phyloP scores from a whole-genome alignment of 2,329 filamentous ascomycete genomes.

The Cordyceps cateniannulata region DNA sequence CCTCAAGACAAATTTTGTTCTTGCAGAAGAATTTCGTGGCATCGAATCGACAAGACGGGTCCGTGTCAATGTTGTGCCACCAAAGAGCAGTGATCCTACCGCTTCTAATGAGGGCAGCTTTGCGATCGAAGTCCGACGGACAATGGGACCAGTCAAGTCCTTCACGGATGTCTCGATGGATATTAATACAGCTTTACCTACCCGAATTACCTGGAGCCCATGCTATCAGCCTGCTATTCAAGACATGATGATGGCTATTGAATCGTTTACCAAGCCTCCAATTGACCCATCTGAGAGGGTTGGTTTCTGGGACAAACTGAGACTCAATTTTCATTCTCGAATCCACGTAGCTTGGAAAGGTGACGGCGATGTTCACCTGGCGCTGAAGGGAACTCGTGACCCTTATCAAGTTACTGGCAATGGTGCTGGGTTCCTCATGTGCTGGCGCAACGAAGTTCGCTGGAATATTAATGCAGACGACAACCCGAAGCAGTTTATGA shows the following conservation, averaged over 20 bases:
- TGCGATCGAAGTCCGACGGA: conserved; percentile 78
- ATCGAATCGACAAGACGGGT: conserved; percentile 73
- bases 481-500: conserved; percentile 90
- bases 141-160: conserved; percentile 90
- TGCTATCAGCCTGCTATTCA: conserved; percentile 97
- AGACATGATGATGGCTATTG: conserved; percentile 99
- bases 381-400: conserved; percentile 85
- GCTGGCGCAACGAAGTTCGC: conserved; percentile 89
- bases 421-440: conserved; percentile 95
- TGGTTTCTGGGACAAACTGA: conserved; percentile 98
- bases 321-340: conserved; percentile 87
- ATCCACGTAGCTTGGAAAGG: conserved; percentile 88
- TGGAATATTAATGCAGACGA: conserved; percentile 80
- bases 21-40: conserved; percentile 87
- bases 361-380: conserved; percentile 89
- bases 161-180: conserved; percentile 90
- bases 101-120: conserved; percentile 58
- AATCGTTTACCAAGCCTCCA: conserved; percentile 94
- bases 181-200: conserved; percentile 88
- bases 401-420: conserved; percentile 90
- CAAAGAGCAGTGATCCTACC: conserved; percentile 49
- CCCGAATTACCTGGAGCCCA: conserved; percentile 92
- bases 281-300: conserved; percentile 89
- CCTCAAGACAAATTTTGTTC: conserved; percentile 84
- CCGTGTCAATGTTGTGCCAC: conserved; percentile 76